Evolutionary conservation across 331 rosid species (phyloP).

Genomic region (Quercus lobata): DNA sequence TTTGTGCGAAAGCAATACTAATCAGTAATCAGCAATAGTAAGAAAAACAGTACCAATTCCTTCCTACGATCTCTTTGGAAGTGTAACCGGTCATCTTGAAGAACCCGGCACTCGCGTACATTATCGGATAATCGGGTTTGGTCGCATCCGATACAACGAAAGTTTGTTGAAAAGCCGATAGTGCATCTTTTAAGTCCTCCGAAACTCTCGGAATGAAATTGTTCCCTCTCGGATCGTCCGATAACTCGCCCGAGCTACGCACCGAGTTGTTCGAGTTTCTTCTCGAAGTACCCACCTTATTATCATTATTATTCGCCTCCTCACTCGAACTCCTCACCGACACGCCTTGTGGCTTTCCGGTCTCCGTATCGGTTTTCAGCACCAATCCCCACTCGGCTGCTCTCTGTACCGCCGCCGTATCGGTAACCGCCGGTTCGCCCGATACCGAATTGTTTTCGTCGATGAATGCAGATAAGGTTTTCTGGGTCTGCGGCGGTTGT

Average conservation of each 20-base stretch:
- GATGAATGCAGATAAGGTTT: slow-evolving; percentile 29
- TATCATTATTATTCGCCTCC: slow-evolving; percentile 46
- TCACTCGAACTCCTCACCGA: slow-evolving; percentile 63
- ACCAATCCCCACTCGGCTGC: slow-evolving; percentile 98
- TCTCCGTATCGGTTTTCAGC: slow-evolving; percentile 70
- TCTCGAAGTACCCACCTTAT: slow-evolving; percentile 32
- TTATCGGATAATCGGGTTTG: slow-evolving; percentile 85
- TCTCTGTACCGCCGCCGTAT: slow-evolving; percentile 54
- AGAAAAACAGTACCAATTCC: slow-evolving; percentile 59
- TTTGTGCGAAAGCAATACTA: neutral
- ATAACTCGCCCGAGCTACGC: slow-evolving; percentile 67
- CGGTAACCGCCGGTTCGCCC: slow-evolving; percentile 31
- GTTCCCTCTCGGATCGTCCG: slow-evolving; percentile 43
- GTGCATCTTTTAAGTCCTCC: slow-evolving; percentile 68
- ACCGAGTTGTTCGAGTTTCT: slow-evolving; percentile 62
- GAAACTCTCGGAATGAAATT: slow-evolving; percentile 66
- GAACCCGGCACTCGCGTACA: slow-evolving; percentile 95
- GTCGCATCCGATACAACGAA: slow-evolving; percentile 93
- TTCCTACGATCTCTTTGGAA: slow-evolving; percentile 78
- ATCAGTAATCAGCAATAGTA: neutral
- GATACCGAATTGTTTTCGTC: slow-evolving; percentile 8
- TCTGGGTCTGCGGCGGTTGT: slow-evolving; percentile 15
- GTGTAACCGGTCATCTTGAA: slow-evolving; percentile 95
- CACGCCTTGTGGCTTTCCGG: slow-evolving; percentile 84
- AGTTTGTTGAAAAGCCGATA: slow-evolving; percentile 90